phyloP scores from a whole-genome alignment of 176 grass and related monocot genomes.

The Dendrocalamus sinicus region DNA sequence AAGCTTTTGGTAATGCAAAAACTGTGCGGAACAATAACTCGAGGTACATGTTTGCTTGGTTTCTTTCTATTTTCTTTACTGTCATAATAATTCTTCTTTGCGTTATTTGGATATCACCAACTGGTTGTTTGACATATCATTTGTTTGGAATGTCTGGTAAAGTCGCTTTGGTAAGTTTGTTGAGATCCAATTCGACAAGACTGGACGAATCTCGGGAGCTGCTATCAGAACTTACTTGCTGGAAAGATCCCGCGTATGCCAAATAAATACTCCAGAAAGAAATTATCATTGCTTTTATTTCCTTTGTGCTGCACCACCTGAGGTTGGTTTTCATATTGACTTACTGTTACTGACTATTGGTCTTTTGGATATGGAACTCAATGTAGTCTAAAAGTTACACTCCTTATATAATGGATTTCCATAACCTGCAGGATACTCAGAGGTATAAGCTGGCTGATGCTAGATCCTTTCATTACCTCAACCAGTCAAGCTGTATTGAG shows the following conservation, averaged over 20 bases:
- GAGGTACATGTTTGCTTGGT: slow-evolving; percentile 60
- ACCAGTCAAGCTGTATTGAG: slow-evolving; percentile 94
- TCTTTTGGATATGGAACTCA: neutral
- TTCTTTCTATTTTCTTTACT: slow-evolving; percentile 34
- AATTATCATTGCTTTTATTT: slow-evolving; percentile 99
- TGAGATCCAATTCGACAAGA: slow-evolving; percentile 99
- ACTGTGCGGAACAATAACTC: slow-evolving; percentile 98
- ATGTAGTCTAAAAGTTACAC: slow-evolving; percentile 30
- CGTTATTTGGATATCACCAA: slow-evolving; percentile 35
- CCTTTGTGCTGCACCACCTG: slow-evolving; percentile 81
- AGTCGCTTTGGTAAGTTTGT: slow-evolving; percentile 99
- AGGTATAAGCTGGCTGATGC: slow-evolving; percentile 80
- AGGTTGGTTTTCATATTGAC: slow-evolving; percentile 59
- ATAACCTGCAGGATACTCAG: slow-evolving; percentile 65
- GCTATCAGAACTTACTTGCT: slow-evolving; percentile 99
- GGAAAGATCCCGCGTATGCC: slow-evolving; percentile 98
- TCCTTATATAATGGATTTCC: slow-evolving; percentile 25
- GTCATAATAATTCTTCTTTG: slow-evolving; percentile 25
- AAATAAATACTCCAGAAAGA: slow-evolving; percentile 97
- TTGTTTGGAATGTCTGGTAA: slow-evolving; percentile 42
- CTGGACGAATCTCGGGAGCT: slow-evolving; percentile 90
- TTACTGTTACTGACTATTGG: slow-evolving; percentile 14
- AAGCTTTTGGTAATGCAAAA: slow-evolving; percentile 99
- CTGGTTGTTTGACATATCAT: slow-evolving; percentile 44
- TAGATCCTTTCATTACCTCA: slow-evolving; percentile 90